Conservation (phyloP, 176 grass and related monocot genomes). For the Saccharum officinarum region DNA sequence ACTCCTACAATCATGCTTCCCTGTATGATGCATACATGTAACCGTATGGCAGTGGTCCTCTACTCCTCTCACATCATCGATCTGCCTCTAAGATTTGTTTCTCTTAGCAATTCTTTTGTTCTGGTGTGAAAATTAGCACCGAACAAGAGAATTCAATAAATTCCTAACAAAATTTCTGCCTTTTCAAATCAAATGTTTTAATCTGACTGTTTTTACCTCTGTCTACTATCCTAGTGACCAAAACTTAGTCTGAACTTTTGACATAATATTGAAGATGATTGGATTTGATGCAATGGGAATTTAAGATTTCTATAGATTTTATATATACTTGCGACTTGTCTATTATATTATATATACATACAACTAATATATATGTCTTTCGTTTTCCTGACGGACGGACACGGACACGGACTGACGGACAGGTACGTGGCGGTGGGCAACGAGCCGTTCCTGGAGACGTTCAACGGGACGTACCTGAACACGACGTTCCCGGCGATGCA, state of each 20-base stretch:
- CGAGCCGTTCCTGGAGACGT: constrained; percentile 77
- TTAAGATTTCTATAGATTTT: too few species aligned
- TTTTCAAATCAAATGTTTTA: neutral
- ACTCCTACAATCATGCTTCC: neutral
- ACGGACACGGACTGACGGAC: neutral
- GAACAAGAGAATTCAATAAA: neutral
- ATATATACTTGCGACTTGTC: too few species aligned
- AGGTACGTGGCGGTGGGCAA: constrained; percentile 84
- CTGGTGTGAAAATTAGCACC: neutral
- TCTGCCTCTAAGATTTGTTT: neutral
- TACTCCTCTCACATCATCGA: neutral
- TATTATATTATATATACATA: too few species aligned
- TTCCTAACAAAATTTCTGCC: neutral
- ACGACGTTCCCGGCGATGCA: constrained; percentile 82
- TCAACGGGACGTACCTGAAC: constrained; percentile 73
- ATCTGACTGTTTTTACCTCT: neutral
- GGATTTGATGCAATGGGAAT: too few species aligned
- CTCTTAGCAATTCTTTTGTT: neutral
- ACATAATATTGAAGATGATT: too few species aligned
- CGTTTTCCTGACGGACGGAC: neutral
- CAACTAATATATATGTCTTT: too few species aligned
- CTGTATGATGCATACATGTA: constrained; percentile 22
- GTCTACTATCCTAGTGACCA: too few species aligned
- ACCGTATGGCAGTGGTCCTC: constrained; percentile 6
- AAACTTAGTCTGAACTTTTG: too few species aligned